A percentile compares a stretch with the other conserved stretches of the same genome.
Conservation (phyloP, 345 rosid species). For the Orychophragmus violaceus region DNA sequence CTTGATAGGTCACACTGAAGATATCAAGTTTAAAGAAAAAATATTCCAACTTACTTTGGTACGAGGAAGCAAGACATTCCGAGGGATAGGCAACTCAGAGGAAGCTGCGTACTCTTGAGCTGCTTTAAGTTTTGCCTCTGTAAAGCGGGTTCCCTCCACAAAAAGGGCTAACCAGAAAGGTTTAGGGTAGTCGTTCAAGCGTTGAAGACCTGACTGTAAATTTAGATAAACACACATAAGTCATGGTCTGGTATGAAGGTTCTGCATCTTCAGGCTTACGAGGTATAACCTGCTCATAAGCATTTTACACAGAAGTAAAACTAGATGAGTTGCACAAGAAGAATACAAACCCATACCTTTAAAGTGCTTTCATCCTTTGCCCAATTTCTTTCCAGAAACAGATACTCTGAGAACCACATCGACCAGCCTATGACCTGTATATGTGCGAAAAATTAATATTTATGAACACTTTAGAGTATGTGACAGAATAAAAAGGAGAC, state of each 20-base stretch:
- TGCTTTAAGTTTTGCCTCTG: slow-evolving; percentile 86
- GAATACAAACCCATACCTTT: slow-evolving; percentile 28
- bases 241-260: neutral
- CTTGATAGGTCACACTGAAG: neutral
- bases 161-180: slow-evolving; percentile 99
- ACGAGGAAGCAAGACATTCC: slow-evolving; percentile 93
- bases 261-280: neutral
- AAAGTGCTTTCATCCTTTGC: slow-evolving; percentile 80
- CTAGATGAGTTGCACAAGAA: slow-evolving; percentile 4
- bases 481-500: neutral
- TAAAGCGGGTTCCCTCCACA: slow-evolving; percentile 98
- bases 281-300: neutral
- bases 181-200: slow-evolving; percentile 69
- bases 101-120: slow-evolving; percentile 91
- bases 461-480: slow-evolving; percentile 6
- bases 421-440: slow-evolving; percentile 97
- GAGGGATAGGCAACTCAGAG: slow-evolving; percentile 75
- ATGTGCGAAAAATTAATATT: neutral
- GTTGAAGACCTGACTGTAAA: slow-evolving; percentile 82
- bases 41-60: slow-evolving; percentile 66
- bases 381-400: slow-evolving; percentile 94
- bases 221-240: slow-evolving; percentile 4
- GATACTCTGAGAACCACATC: slow-evolving; percentile 98
- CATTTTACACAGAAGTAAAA: neutral
- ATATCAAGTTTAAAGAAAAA: neutral